Evolutionary conservation across 352 stramenopile genomes (phyloP).

Genomic region (Phytopythium cucurbitacearum): DNA sequence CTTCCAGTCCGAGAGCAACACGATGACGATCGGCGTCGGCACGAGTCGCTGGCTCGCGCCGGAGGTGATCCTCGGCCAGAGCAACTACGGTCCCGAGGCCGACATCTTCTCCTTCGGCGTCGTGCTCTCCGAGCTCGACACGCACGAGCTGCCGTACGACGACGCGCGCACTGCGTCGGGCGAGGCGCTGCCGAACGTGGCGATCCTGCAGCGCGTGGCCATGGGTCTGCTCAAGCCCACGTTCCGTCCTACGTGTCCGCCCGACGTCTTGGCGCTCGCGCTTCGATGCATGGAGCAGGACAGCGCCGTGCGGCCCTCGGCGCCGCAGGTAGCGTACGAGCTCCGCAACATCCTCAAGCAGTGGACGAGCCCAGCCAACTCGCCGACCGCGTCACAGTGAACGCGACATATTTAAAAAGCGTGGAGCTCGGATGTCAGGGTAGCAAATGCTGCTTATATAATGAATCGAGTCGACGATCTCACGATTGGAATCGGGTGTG

Average conservation of each 20-base stretch:
- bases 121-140: conserved; percentile 42
- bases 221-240: conserved; percentile 18
- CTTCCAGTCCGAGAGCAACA: conserved; percentile 29
- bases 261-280: conserved; percentile 21
- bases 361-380: no score
- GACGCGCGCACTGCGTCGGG: conserved; percentile 11
- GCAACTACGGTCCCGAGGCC: conserved; percentile 17
- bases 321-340: conserved; percentile 19
- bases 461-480: no score
- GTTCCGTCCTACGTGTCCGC: conserved; percentile 21
- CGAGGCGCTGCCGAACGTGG: conserved; percentile 23
- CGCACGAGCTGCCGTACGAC: conserved; percentile 41
- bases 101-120: conserved; percentile 52
- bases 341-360: conserved; percentile 27
- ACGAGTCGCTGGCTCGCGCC: conserved; percentile 39
- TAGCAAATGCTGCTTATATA: no score
- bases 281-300: conserved; percentile 25
- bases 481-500: background rate
- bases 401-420: no score
- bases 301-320: conserved; percentile 13
- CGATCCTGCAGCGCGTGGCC: conserved; percentile 30
- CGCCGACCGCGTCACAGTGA: no score
- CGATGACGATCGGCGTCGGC: conserved; percentile 26
- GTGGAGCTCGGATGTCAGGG: no score
- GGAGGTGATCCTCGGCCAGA: conserved; percentile 32